A percentile compares a stretch with the other conserved stretches of the same genome.
phyloP scores from a whole-genome alignment of 306 rosid genomes.

The Cucurbita argyrosperma region DNA sequence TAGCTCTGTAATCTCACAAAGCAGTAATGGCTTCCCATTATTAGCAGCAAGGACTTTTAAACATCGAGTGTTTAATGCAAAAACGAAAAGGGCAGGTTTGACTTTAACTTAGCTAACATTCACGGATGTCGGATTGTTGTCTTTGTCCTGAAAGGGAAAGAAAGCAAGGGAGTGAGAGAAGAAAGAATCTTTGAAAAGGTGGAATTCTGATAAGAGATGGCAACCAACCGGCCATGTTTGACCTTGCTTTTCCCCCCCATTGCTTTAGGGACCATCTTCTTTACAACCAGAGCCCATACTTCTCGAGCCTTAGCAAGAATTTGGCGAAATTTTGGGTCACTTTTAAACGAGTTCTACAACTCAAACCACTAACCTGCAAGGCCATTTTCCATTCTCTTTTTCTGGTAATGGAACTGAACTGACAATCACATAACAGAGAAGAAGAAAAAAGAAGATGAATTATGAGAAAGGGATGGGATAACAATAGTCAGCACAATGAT shows the following conservation, averaged over 20 bases:
- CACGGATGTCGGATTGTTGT: background rate
- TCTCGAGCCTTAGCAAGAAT: background rate
- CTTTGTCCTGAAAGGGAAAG: background rate
- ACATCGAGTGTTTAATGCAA: background rate
- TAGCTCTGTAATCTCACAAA: background rate
- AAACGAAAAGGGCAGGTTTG: background rate
- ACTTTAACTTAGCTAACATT: background rate
- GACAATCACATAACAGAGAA: background rate
- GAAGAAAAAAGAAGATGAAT: background rate
- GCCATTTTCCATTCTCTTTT: background rate
- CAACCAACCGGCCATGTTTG: background rate
- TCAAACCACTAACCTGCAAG: background rate
- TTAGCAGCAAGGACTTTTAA: background rate
- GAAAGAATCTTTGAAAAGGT: slow-evolving; percentile 4
- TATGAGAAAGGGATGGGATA: background rate
- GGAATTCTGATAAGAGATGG: background rate
- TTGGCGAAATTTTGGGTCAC: background rate
- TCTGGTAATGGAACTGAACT: background rate
- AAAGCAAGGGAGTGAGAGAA: background rate
- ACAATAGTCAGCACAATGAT: background rate
- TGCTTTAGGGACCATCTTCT: slow-evolving; percentile 1
- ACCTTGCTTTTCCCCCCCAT: background rate
- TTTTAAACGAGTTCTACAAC: background rate
- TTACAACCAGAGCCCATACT: background rate
- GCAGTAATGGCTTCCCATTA: background rate